Conservation (phyloP, 2,329 filamentous ascomycete genomes). For the Lasiodiplodia sp. region DNA sequence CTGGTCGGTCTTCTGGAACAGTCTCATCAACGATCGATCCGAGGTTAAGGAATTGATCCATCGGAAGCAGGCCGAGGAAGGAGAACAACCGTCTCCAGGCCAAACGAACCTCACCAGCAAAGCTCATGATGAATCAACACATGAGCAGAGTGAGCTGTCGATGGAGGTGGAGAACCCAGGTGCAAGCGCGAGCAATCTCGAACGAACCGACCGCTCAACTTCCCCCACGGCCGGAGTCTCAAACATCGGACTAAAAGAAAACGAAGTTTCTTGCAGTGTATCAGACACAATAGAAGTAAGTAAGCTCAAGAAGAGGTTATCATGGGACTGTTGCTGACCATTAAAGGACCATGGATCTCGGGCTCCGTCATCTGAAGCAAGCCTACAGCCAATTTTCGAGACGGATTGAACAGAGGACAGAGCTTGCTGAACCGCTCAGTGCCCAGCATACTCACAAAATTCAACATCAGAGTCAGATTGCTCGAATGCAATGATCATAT, state of each 20-base stretch:
- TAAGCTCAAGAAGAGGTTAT: background rate
- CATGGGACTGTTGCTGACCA: background rate
- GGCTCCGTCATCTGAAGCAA: background rate
- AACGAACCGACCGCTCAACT: background rate
- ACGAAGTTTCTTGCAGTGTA: background rate
- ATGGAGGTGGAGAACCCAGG: background rate
- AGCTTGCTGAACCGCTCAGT: background rate
- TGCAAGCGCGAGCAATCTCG: background rate
- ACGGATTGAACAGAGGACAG: background rate
- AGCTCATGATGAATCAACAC: background rate
- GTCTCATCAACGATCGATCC: background rate
- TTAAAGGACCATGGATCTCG: background rate
- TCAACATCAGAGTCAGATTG: background rate
- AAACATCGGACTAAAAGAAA: background rate
- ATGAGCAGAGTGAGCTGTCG: background rate
- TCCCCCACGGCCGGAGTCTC: background rate
- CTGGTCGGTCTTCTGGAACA: background rate
- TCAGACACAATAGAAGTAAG: background rate
- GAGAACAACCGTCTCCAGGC: background rate
- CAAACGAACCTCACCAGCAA: background rate
- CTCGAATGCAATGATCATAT: background rate
- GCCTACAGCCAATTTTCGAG: background rate
- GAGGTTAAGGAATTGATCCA: background rate
- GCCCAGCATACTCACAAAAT: background rate
- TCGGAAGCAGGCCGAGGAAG: background rate